Evolutionary conservation across 208 protist genomes (phyloP).

Genomic region (Acanthamoeba lenticulata): DNA sequence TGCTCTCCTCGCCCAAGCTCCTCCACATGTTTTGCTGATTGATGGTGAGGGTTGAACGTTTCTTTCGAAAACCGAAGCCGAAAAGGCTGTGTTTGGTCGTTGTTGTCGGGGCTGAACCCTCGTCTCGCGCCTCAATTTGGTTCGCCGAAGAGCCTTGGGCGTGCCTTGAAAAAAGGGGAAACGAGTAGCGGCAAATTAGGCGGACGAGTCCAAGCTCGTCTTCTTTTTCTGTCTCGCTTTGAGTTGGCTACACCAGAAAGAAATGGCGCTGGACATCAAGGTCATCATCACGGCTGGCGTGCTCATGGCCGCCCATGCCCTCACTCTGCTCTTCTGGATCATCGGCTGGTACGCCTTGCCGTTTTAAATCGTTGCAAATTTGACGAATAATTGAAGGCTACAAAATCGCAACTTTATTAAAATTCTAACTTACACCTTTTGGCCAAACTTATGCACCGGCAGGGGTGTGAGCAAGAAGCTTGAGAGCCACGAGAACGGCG

Average conservation of each 20-base stretch:
- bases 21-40: slow-evolving; percentile 83
- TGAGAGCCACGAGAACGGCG: background rate
- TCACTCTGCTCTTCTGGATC: background rate
- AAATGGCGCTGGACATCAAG: background rate
- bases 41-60: background rate
- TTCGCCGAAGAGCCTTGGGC: no score
- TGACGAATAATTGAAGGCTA: background rate
- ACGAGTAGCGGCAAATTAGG: no score
- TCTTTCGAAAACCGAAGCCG: background rate
- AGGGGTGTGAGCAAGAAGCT: slow-evolving; percentile 24
- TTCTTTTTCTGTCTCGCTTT: background rate
- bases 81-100: no score
- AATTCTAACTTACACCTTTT: background rate
- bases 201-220: no score
- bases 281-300: background rate
- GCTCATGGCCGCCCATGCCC: background rate
- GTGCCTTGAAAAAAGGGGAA: no score
- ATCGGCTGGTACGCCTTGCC: background rate
- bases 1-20: slow-evolving; percentile 83
- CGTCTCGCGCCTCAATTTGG: no score
- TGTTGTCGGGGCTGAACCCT: no score
- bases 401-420: background rate
- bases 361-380: background rate
- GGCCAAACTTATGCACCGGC: background rate
- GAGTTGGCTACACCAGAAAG: background rate